Conservation (phyloP, 116 monocot species). For the Cymodocea nodosa region DNA sequence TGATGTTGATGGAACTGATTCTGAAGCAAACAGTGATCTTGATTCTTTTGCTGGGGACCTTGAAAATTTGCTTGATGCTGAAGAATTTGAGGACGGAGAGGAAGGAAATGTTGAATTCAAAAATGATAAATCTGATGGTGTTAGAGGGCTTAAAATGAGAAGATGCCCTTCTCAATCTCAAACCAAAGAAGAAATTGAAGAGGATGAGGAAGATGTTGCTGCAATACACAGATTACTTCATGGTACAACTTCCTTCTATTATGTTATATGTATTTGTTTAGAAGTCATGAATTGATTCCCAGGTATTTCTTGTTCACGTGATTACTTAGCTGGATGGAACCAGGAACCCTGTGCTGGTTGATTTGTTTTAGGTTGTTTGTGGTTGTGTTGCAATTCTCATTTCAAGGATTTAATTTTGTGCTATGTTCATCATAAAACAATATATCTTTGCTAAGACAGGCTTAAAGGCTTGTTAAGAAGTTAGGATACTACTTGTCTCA, state of each 20-base stretch:
- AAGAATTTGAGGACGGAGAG: constrained; percentile 84
- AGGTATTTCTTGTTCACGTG: too few relatives aligned
- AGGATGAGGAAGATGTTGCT: constrained; percentile 69
- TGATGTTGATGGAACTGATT: constrained; percentile 76
- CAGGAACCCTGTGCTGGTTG: too few relatives aligned
- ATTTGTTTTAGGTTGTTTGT: too few relatives aligned
- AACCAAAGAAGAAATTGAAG: constrained; percentile 83
- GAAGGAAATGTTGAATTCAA: constrained; percentile 31
- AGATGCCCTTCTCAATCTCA: constrained; percentile 57
- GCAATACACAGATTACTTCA: constrained; percentile 53
- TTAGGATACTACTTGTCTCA: too few relatives aligned
- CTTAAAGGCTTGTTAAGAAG: too few relatives aligned
- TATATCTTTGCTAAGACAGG: too few relatives aligned
- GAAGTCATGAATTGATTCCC: not conserved
- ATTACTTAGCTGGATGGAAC: too few relatives aligned
- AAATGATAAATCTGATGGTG: constrained; percentile 50
- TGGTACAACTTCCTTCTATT: constrained; percentile 29
- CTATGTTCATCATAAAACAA: too few relatives aligned
- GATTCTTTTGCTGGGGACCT: constrained; percentile 99
- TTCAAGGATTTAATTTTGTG: too few relatives aligned
- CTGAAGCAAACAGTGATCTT: constrained; percentile 85
- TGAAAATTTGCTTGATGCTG: constrained; percentile 94
- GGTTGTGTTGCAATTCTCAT: too few relatives aligned
- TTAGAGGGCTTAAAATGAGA: constrained; percentile 88
- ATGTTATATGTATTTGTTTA: not conserved